Evolutionary conservation across 805 yeast genomes (phyloP), one percentile per base, ranked within the genome.

Genomic region (Candida cerambycidarum): DNA sequence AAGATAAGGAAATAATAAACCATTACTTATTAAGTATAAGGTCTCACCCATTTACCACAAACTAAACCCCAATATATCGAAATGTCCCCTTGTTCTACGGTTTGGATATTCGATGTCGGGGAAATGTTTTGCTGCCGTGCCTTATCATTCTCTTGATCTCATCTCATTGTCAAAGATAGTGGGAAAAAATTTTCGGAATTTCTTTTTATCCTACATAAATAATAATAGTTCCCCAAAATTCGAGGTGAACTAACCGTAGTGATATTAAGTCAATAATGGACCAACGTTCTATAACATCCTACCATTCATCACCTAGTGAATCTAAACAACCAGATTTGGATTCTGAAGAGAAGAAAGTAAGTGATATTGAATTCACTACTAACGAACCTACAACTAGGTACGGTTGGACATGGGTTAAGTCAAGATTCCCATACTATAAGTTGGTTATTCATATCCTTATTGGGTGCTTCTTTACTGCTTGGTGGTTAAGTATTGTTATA

Each of bases 401-500:
- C 14, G 29, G 41, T 9, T 33, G 10, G 18, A 5, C 41, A 8
- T 43, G 48, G 47, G 2, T 42, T 9, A 46, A 42, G 19, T 7
- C 39, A 3, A 38, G 27, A 18, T 14, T 46, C 17, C 51, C 53
- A 14, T 34, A 44, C 35, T 40, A 18, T n/a, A 46, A 42, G 27
- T 28, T 44, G 10, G 3, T 46, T 6, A 38, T 39, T 9, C 51
- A 57, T 41, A 32, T 60, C n/a, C 62, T 54, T 40, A 55, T 47
- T 61, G 72, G 44, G 24, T 58, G 48, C 56, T 58, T 75, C 46
- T 73, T 75, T 63, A 75, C 80, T n/a, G 61, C 75, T 9, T 75
- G 79, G 79, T 79, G 83, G 83, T 55, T 78, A 33, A 71, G 80
- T 12, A 76, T 79, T 44, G 41, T 79, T 21, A 73, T 73, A 39